These are phyloP conservation scores for Rhododendron ovatum DNA, from an alignment of 148 eudicot species.

Conservation along the genomic window DNA sequence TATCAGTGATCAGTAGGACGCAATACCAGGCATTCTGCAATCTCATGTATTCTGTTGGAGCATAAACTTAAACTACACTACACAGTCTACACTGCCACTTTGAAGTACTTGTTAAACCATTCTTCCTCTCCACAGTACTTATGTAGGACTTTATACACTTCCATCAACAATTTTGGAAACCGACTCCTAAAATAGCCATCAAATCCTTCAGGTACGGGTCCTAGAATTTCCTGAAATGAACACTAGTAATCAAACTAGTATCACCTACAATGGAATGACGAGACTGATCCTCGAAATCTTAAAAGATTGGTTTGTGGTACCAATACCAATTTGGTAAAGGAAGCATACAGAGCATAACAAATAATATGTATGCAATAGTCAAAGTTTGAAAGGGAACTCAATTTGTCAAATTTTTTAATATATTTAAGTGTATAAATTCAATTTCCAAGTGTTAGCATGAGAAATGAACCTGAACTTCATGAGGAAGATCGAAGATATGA, in stretches of 20 bases:
- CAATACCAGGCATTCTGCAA: too few relatives aligned
- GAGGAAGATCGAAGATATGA: slow-evolving; percentile 75
- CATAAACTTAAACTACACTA: too few relatives aligned
- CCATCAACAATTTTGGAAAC: slow-evolving; percentile 73
- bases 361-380: background rate
- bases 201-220: slow-evolving; percentile 84
- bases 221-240: slow-evolving; percentile 55
- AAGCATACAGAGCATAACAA: background rate
- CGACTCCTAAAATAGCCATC: slow-evolving; percentile 65
- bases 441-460: background rate
- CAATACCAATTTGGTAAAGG: background rate
- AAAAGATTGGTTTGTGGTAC: too few relatives aligned
- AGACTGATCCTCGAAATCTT: background rate
- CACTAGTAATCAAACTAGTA: slow-evolving; percentile 8
- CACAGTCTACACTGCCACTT: slow-evolving; percentile 32
- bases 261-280: background rate
- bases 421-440: background rate
- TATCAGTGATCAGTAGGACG: too few relatives aligned
- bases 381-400: background rate
- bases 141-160: slow-evolving; percentile 65
- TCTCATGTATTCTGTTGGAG: too few relatives aligned
- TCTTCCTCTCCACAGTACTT: slow-evolving; percentile 61
- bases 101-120: slow-evolving; percentile 56
- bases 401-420: background rate
- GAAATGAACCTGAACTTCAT: slow-evolving; percentile 56